These are phyloP conservation scores for Physcomitrellopsis africana DNA, from an alignment of 225 moss, liverwort and hornwort genomes.

Conservation along the genomic window DNA sequence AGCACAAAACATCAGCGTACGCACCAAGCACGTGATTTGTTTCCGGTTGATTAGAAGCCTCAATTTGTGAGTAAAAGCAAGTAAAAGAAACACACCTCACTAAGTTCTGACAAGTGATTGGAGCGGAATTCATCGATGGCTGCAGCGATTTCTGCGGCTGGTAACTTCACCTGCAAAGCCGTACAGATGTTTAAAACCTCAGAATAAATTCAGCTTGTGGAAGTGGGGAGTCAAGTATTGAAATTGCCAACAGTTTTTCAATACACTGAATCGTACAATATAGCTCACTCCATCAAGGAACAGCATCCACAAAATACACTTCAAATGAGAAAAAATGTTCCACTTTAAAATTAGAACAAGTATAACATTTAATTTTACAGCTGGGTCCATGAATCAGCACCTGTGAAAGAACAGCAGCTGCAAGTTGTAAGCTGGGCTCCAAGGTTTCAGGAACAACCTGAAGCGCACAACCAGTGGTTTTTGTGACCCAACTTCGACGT, in stretches of 20 bases:
- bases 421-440: conserved; percentile 94
- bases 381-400: conserved; percentile 32
- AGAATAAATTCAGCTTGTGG: background rate
- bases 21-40: no score
- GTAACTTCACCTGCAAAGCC: conserved; percentile 76
- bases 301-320: background rate
- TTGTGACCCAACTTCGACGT: conserved; percentile 3
- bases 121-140: conserved; percentile 84
- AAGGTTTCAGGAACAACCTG: conserved; percentile 93
- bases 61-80: background rate
- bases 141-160: conserved; percentile 82
- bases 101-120: conserved; percentile 85
- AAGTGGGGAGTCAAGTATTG: no score
- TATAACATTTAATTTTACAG: background rate
- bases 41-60: no score
- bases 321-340: background rate
- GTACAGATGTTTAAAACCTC: conserved; percentile 16
- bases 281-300: no score
- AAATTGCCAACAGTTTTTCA: no score
- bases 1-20: background rate
- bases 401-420: conserved; percentile 94
- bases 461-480: conserved; percentile 9
- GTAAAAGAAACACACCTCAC: conserved; percentile 56
- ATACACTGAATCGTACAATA: no score
- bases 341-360: background rate